Base-by-base conservation (phyloP, 805 yeast genomes). In the Saccharomycopsis synnaedendra region DNA sequence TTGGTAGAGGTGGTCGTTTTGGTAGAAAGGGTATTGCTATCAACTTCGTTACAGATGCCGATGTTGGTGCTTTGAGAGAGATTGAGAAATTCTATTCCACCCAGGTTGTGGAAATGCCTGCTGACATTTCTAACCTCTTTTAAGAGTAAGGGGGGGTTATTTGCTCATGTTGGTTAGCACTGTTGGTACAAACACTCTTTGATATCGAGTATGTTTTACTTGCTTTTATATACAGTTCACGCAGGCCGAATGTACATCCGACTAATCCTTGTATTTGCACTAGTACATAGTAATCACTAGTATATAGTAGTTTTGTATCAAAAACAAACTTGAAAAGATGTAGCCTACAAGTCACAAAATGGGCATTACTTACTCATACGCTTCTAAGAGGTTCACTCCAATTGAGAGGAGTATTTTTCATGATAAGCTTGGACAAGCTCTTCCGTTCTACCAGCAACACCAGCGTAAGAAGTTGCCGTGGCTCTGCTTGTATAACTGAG, bases 21-120 rank as follows among this genome's bases (percentile, higher is more conserved):
- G 98, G 98, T 58, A 81, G 98, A 69, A 90, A 89, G 74, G 98
- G 96, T 74, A 95, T 85, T 60, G 97, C 98, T 50, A 86, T 90
- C 67, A 93, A 89, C 74, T 84, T 93, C 59, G 81, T 88, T 60
- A 87, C 97, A 49, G 73, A 71, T 56, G 82, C 81, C 45, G 97
- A 93, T 66, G 74, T 73, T 55, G 75, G 72, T 46, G 77, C 75
- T 63, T 73, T 90, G 72, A 76, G 80, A 63, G 95, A 81, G 56
- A 69, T 84, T 56, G 88, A 83, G 62, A 71, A 70, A 63, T 78
- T 77, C 72, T 85, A 85, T 71, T 76, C 83, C 58, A 87, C 94
- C 46, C 85, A 82, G 70, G 87, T 90, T 55, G 85, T 79, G 57
- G 96, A 90, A 68, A 85, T 93, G 90, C 98, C 98, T 49, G 84